Percentiles rank a stretch among this genome's conserved stretches.
Conservation (phyloP, 805 yeast genomes). For the Candida takata region DNA sequence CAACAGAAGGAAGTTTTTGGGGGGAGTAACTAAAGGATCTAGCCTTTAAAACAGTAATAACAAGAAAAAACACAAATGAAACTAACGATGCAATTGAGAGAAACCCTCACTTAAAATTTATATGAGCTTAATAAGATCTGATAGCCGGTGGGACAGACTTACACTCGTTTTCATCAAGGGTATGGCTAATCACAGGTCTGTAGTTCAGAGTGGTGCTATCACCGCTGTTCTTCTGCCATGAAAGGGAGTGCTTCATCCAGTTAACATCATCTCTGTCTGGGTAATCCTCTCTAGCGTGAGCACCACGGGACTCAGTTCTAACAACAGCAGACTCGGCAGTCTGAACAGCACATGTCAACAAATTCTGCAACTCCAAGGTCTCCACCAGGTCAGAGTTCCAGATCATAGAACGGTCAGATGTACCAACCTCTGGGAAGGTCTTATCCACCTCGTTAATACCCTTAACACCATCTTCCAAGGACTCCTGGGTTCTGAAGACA, state of each 20-base stretch:
- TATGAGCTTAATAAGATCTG: slow-evolving; percentile 83
- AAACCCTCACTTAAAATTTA: neutral
- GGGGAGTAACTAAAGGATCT: no score
- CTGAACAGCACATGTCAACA: slow-evolving; percentile 94
- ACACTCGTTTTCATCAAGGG: slow-evolving; percentile 89
- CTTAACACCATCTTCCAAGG: slow-evolving; percentile 85
- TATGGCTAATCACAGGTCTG: slow-evolving; percentile 76
- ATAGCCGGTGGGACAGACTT: slow-evolving; percentile 94
- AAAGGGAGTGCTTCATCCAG: slow-evolving; percentile 97
- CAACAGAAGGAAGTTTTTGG: slow-evolving; percentile 2
- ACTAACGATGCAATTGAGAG: no score
- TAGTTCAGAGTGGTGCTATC: slow-evolving; percentile 69
- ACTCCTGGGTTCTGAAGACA: slow-evolving; percentile 90
- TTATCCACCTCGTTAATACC: slow-evolving; percentile 71
- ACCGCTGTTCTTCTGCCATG: slow-evolving; percentile 77
- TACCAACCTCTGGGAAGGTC: slow-evolving; percentile 67
- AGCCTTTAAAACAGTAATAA: no score
- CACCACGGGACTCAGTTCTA: slow-evolving; percentile 97
- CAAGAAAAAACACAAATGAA: no score
- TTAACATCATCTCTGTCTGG: slow-evolving; percentile 92
- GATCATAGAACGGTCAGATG: slow-evolving; percentile 94
- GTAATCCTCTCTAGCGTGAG: slow-evolving; percentile 97
- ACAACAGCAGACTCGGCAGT: slow-evolving; percentile 92
- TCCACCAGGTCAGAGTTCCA: slow-evolving; percentile 98
- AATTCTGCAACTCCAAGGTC: slow-evolving; percentile 91